Percentiles rank a stretch among this genome's conserved stretches.
phyloP scores from a whole-genome alignment of 1,139 yeast species.

The Suhomyces terraborum region DNA sequence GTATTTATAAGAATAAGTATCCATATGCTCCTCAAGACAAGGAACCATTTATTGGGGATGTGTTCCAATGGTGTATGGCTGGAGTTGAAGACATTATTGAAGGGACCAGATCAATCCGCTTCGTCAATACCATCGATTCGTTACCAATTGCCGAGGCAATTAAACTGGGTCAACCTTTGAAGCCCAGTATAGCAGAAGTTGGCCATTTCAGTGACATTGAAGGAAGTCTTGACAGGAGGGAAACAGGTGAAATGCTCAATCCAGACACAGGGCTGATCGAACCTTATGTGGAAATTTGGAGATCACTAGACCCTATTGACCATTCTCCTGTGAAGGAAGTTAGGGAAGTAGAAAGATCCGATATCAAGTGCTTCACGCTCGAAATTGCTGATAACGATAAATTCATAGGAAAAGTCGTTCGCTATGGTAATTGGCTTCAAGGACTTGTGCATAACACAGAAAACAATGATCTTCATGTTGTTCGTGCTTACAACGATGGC shows the following conservation, averaged over 20 bases:
- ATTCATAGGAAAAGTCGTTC: slow-evolving; percentile 46
- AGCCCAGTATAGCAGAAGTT: slow-evolving; percentile 39
- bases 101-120: slow-evolving; percentile 34
- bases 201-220: slow-evolving; percentile 47
- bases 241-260: slow-evolving; percentile 56
- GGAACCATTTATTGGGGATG: slow-evolving; percentile 23
- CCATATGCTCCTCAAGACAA: slow-evolving; percentile 21
- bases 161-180: slow-evolving; percentile 24
- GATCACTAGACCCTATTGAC: slow-evolving; percentile 46
- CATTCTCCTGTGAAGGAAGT: slow-evolving; percentile 34
- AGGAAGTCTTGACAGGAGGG: slow-evolving; percentile 49
- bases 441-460: slow-evolving; percentile 44
- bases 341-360: slow-evolving; percentile 22
- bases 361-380: slow-evolving; percentile 11
- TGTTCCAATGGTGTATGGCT: slow-evolving; percentile 42
- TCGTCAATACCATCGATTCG: slow-evolving; percentile 49
- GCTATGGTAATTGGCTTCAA: slow-evolving; percentile 57
- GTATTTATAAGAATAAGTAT: slow-evolving; percentile 29
- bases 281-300: slow-evolving; percentile 59
- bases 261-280: slow-evolving; percentile 46
- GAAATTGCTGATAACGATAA: slow-evolving; percentile 32
- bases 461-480: slow-evolving; percentile 24
- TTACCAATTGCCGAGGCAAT: slow-evolving; percentile 31
- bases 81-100: slow-evolving; percentile 40
- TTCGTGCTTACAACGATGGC: slow-evolving; percentile 24